Base-by-base conservation (phyloP, 192 early-diverging fungal genomes). In the Coemansia sp. region DNA sequence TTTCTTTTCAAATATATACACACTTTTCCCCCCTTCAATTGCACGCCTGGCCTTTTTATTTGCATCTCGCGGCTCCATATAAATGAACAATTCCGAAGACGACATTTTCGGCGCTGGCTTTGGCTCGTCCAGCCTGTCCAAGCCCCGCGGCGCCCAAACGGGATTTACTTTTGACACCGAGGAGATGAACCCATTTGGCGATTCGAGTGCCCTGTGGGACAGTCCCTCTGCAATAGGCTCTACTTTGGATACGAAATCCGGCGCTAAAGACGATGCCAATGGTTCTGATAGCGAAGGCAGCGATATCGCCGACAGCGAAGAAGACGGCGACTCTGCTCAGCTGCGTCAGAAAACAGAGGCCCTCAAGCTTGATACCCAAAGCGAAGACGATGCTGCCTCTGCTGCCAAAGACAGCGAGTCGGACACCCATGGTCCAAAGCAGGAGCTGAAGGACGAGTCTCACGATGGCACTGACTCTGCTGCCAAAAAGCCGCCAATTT, bases 111-210 rank as follows among this genome's bases (percentile, higher is more conserved):
- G 76, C 49, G 50, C 57, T 49, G 71, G 70, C 8, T 79, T 79
- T 61, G 75, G 69, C 27, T 25, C 69, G 1, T 20, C 60, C 35
- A 34, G 63, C 19, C 10, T 28, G 23, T 24, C 35, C 6, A 36
- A 35, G 20, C 16, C 36, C 39, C 39, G 3, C 5, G 30, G 20
- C 4, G 39, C 3, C 22, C 67, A 63, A 39, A 64, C 66, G 45
- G 54, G 67, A 8, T 79, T 79, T 39, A 64, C 67, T 9, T 73
- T 79, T 45, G 67, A 66, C 60, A 68, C 35, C 28, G 62, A 67
- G 18, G 76, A 79, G 67, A 79, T 79, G 76, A 67, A 79, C 56
- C 76, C 76, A 19, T 79, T 79, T 51, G 64, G 67, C 64, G 70
- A 70, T 32, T 45, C 52, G 4, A 54, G 20, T 46, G 72, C 69